These are phyloP conservation scores for Elasticomyces elasticus DNA, from an alignment of 495 filamentous ascomycete species.

Conservation along the genomic window DNA sequence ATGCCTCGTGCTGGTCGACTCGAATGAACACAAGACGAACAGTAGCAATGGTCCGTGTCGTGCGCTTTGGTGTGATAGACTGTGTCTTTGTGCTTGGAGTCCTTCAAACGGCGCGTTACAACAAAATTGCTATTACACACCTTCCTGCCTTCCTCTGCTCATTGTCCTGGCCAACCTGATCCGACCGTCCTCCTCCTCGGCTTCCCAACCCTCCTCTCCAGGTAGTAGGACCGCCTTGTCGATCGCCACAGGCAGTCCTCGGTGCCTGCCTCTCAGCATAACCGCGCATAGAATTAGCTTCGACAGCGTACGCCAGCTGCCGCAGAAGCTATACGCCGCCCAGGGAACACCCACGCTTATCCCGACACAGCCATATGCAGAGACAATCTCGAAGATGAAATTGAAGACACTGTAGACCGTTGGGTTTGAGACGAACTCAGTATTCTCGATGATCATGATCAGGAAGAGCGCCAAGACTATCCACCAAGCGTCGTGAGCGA, in stretches of 20 bases:
- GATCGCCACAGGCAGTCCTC: constrained; percentile 71
- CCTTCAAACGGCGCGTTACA: too few relatives aligned
- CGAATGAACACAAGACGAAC: too few relatives aligned
- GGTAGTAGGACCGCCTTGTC: constrained; percentile 70
- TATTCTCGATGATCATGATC: constrained; percentile 64
- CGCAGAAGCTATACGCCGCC: constrained; percentile 60
- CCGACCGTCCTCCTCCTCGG: constrained; percentile 52
- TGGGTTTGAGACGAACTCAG: constrained; percentile 54
- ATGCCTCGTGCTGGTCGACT: too few relatives aligned
- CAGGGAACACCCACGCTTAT: constrained; percentile 63
- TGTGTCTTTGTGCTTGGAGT: too few relatives aligned
- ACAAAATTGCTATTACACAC: too few relatives aligned
- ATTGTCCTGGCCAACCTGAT: constrained; percentile 35
- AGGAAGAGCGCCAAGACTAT: constrained; percentile 62
- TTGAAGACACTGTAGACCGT: constrained; percentile 71
- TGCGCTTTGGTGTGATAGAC: too few relatives aligned
- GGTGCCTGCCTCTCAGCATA: constrained; percentile 68
- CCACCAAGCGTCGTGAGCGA: constrained; percentile 84
- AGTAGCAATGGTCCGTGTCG: too few relatives aligned
- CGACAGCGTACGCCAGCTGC: constrained; percentile 58
- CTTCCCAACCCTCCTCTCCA: constrained; percentile 37
- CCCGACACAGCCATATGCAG: constrained; percentile 71
- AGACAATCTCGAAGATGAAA: constrained; percentile 75
- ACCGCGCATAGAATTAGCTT: constrained; percentile 71
- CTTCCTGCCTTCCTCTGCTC: constrained; percentile 18